Conservation (phyloP, 2,329 filamentous ascomycete species). For the Colletotrichum musae region DNA sequence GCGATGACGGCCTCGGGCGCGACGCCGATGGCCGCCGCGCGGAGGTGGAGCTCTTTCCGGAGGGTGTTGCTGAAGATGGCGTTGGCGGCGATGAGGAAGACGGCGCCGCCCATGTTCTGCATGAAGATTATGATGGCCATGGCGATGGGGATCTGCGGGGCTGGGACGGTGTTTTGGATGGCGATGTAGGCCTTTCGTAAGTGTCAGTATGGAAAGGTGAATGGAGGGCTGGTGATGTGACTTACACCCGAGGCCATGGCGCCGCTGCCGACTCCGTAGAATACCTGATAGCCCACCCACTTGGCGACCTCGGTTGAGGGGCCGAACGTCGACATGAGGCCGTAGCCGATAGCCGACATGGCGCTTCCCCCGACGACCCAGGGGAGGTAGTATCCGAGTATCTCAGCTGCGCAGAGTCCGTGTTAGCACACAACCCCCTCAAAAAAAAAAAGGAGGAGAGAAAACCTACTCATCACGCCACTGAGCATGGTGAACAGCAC, state of each 20-base stretch:
- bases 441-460: not conserved
- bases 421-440: not conserved
- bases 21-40: not conserved
- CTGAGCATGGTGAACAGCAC: constrained; percentile 43
- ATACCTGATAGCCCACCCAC: constrained; percentile 44
- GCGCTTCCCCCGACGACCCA: constrained; percentile 37
- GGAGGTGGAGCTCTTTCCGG: constrained; percentile 45
- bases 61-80: constrained; percentile 50
- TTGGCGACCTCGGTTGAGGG: constrained; percentile 19
- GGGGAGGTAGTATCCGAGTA: constrained; percentile 42
- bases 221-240: no score
- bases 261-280: constrained; percentile 40
- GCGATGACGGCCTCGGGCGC: constrained; percentile 49
- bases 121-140: constrained; percentile 32
- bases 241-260: constrained; percentile 20
- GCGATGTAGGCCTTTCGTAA: constrained; percentile 29
- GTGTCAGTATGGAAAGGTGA: no score
- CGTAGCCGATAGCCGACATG: constrained; percentile 39
- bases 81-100: constrained; percentile 42
- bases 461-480: constrained; percentile 46
- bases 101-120: constrained; percentile 41
- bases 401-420: constrained; percentile 12
- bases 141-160: constrained; percentile 25
- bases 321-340: constrained; percentile 37
- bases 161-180: constrained; percentile 23